Base-by-base conservation (phyloP, 225 moss, liverwort and hornwort genomes). In the Marchantia polymorpha region DNA sequence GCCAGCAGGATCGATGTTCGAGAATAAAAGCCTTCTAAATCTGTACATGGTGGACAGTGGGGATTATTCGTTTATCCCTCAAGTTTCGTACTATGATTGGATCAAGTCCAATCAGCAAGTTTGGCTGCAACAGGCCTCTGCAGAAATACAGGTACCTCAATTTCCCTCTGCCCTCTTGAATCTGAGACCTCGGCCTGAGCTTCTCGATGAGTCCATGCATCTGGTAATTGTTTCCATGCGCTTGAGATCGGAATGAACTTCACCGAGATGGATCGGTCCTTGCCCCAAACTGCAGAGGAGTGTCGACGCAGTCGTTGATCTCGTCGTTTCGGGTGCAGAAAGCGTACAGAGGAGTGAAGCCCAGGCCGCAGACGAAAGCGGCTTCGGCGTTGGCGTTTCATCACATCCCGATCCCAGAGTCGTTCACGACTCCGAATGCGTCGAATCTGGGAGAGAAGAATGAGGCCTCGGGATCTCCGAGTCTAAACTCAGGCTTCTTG, bases 351-450 rank as follows among this genome's bases (percentile, higher is more conserved):
- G 8, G 13, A 7, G n/a, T n/a, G n/a, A 23, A 26, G 15, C 51
- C 3, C 15, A 26, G 2, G 50, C 31, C 31, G 7, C 49, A 52
- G 1, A 47, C 50, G 17, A 55, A 29, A 4, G 19, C 74, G 11
- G 89, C 89, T 19, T 90, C 90, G 26, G 90, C 90, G 7, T 71
- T 92, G n/a, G 86, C 88, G 8, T 92, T 87, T 59, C 90, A 90
- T 81, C 92, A 92, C 82, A 92, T 92, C 20, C 92, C 92, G 12
- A 66, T 92, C 71, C 91, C 91, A 67, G 90, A 92, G 50, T 90
- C 77, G 26, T 81, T 77, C 50, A 48, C 79, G 20, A 65, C 87
- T 76, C 74, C 52, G 69, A 49, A 82, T 9, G 27, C 67, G 4
- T 31, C 82, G 23, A 86, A 83, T 60, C 83, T 78, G 51, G 92